Evolutionary conservation across 2,329 filamentous ascomycete genomes (phyloP), one percentile per base, ranked within the genome.

Genomic region (Sporothrix sp.): DNA sequence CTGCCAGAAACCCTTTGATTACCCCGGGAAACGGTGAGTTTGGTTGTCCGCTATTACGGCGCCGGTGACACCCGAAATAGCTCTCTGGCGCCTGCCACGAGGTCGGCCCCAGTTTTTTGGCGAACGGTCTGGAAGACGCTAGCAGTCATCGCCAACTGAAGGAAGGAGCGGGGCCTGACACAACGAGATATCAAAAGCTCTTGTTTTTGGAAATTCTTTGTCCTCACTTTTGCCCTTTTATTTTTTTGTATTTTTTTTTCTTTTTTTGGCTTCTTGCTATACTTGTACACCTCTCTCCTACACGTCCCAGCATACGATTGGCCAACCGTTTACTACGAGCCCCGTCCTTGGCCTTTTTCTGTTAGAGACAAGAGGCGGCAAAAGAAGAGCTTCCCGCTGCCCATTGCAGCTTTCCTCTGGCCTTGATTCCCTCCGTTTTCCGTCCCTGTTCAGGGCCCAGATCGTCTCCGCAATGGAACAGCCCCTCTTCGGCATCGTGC

Each of bases 401-500:
- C n/a, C n/a, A n/a, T n/a, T n/a, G n/a, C n/a, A n/a, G 7, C 32
- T 36, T 36, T 7, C 32, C n/a, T 36, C 21, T 43, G 14, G 25
- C 25, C n/a, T 30, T 10, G 27, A 18, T 20, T 20, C 13, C 25
- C 25, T 20, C n/a, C 4, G 23, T 8, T 38, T 21, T 36, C 4
- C 23, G 20, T 8, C 25, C 14, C 23, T n/a, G 8, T 9, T 23
- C 10, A 25, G n/a, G n/a, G 18, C n/a, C 2, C 23, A 6, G 23
- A 7, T 7, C 36, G 3, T 23, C 38, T 14, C 2, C 27, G 14
- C 45, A 11, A 73, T 71, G 69, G 65, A 72, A 43, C 71, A 71
- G 50, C 67, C 66, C 2, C 70, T 75, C 54, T 80, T 82, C 60
- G 78, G 78, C 60, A 69, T 82, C 57, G 70, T 84, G 51, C 78